Evolutionary conservation across 257 asterid genomes (phyloP), one percentile per base, ranked within the genome.

Genomic region (Nicotiana tabacum): DNA sequence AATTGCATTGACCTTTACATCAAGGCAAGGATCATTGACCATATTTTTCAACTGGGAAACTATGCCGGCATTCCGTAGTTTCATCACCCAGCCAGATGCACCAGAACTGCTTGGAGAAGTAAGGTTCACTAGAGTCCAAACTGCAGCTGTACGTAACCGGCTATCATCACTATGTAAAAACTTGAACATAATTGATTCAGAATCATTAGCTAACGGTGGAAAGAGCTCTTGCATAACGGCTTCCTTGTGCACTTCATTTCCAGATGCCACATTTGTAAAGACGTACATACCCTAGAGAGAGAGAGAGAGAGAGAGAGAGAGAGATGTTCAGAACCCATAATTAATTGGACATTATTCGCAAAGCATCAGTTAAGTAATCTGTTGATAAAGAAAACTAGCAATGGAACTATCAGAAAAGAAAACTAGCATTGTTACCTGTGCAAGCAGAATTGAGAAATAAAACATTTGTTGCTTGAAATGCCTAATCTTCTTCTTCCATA

Each of bases 201-300:
- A 60, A 64, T 85, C 88, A 29, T 82, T 86, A 58, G 85, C 84
- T 39, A 82, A 82, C 66, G 85, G 82, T 33, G 91, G 91, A 66
- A 93, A 91, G 77, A 94, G 91, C 86, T 89, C 88, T 82, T 82
- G 85, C 98, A 96, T 92, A 76, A 94, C 93, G 2, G 94, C 98
- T 90, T 93, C 96, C 90, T 93, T 92, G 86, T 94, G 99, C 85
- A 84, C 87, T 88, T 93, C 99, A 83, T 87, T 90, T 60, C 99
- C 98, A 66, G 99, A 96, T 83, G 98, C 94, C 83, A 93, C 87
- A 66, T 96, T 96, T 89, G 87, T 85, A 32, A 96, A 92, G 74
- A 92, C 78, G 83, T 90, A 91, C 98, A 94, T 90, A 35, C 90
- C 96, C 99, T 96, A 87, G 62, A 4, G 51, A 33, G 74, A 30